Evolutionary conservation across 1,284 basidiomycete species (phyloP), one percentile per base, ranked within the genome.

Genomic region (Phaffia rhodozyma): DNA sequence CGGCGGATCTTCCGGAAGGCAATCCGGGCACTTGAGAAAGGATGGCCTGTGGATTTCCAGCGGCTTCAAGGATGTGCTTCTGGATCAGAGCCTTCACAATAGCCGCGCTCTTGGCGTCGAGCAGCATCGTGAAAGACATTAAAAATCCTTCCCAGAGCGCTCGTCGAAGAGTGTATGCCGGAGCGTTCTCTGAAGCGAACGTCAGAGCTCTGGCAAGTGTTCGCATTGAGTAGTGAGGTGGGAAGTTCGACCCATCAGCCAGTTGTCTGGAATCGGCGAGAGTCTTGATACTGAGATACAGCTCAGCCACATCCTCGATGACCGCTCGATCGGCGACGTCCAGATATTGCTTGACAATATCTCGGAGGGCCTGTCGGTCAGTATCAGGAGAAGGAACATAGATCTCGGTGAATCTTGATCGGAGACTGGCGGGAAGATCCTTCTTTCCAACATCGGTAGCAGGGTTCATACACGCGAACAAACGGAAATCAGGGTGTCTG

Each of bases 401-500:
- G 59, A 98, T 83, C 75, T 98, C 96, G 1, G 92, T 97, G 78
- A 98, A 98, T 38, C 89, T 84, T 7, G 87, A 84, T 47, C 94
- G 86, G 55, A 98, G 86, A 69, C 87, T 87, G 0, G 88, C 85
- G 13, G 91, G 90, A 1, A 99, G 84, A 71, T 97, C 94, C 71
- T 92, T 94, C 80, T 98, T 99, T 61, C 96, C 96, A 25, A 97
- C 90, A 69, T 99, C 96, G 2, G 94, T 98, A 0, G 96, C 96
- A 1, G 96, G 96, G 72, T 99, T 99, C 96, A 99, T 99, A 74
- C 96, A 99, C 1, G 92, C 93, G 71, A 98, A 98, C 9, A 98
- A 79, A 30, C 94, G 87, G 77, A 99, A 99, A 70, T 96, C 86
- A 23, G 91, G 85, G 74, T 98, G 96, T 0, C 96, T 86, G 43